Percentiles rank a stretch among this genome's conserved stretches.
Conservation (phyloP, 139 green algal genomes). For the Tetraselmis chui region DNA sequence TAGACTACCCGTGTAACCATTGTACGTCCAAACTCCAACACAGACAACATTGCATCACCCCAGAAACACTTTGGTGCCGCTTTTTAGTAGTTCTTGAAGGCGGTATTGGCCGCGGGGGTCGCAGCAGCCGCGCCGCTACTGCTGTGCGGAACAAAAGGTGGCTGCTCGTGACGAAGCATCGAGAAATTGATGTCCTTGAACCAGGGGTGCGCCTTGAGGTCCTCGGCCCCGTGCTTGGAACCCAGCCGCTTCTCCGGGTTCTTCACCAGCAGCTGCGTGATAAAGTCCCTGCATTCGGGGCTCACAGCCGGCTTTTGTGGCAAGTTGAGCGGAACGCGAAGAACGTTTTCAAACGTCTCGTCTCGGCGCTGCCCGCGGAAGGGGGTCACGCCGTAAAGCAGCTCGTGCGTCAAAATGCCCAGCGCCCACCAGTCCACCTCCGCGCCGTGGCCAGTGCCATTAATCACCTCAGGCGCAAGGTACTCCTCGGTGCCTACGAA, state of each 20-base stretch:
- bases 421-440: constrained; percentile 84
- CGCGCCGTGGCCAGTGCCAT: constrained; percentile 61
- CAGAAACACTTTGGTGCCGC: too few relatives aligned
- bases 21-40: too few relatives aligned
- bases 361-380: constrained; percentile 63
- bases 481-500: constrained; percentile 87
- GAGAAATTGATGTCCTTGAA: constrained; percentile 83
- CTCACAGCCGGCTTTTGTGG: constrained; percentile 47
- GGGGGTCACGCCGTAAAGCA: constrained; percentile 51
- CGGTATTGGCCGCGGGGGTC: too few relatives aligned
- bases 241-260: constrained; percentile 65
- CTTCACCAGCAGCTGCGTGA: constrained; percentile 73
- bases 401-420: constrained; percentile 95
- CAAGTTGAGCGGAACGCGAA: constrained; percentile 78
- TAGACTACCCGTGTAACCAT: too few relatives aligned
- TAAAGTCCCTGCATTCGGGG: constrained; percentile 59
- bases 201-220: constrained; percentile 89
- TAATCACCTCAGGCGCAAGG: constrained; percentile 79
- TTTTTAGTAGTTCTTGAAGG: too few relatives aligned
- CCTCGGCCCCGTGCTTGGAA: constrained; percentile 74
- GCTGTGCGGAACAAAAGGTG: too few relatives aligned
- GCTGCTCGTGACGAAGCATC: constrained; percentile 76
- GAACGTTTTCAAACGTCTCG: constrained; percentile 92
- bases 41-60: too few relatives aligned
- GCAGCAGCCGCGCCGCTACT: too few relatives aligned